phyloP scores from a whole-genome alignment of 73 alveolate genomes.

The Paramecium sexaurelia region DNA sequence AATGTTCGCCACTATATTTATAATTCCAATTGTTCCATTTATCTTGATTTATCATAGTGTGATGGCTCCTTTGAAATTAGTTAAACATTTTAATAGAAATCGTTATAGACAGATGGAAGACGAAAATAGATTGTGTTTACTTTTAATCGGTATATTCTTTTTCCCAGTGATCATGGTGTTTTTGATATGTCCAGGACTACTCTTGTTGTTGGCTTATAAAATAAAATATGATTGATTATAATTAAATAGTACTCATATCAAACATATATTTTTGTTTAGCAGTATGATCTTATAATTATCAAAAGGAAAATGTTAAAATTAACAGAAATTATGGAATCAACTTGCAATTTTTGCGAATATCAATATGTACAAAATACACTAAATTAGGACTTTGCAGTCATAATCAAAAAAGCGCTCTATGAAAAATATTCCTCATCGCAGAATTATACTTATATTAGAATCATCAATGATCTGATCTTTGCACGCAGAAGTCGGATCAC shows the following conservation, averaged over 20 bases:
- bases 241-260: neutral
- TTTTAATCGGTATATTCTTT: neutral
- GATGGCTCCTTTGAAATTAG: slow-evolving; percentile 26
- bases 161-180: slow-evolving; percentile 1
- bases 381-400: slow-evolving; percentile 38
- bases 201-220: neutral
- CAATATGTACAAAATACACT: neutral
- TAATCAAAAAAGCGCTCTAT: neutral
- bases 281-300: neutral
- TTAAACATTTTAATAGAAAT: neutral
- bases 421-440: slow-evolving; percentile 39
- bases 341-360: slow-evolving; percentile 18
- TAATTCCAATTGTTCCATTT: slow-evolving; percentile 13
- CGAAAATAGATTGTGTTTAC: neutral
- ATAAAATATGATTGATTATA: slow-evolving; percentile 52
- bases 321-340: slow-evolving; percentile 30
- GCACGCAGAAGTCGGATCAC: slow-evolving; percentile 8
- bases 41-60: neutral
- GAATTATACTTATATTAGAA: slow-evolving; percentile 39
- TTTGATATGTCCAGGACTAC: slow-evolving; percentile 24
- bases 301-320: neutral
- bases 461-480: slow-evolving; percentile 19
- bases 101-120: neutral
- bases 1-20: slow-evolving; percentile 5
- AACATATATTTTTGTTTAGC: neutral